Base-by-base conservation (phyloP, 345 rosid species). In the Rhodamnia argentea region DNA sequence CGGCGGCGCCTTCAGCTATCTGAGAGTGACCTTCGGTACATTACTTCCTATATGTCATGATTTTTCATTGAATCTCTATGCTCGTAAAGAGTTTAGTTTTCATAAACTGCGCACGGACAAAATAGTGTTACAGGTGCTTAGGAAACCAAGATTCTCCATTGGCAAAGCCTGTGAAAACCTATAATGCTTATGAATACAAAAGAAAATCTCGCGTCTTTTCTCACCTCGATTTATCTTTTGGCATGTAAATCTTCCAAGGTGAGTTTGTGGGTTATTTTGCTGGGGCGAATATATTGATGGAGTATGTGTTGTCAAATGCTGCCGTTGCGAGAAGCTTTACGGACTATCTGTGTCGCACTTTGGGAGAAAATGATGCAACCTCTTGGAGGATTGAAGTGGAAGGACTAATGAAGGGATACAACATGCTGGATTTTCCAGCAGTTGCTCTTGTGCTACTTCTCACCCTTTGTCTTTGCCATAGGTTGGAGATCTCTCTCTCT, bases 1-100 rank as follows among this genome's bases (percentile, higher is more conserved):
- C 42, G 99, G 99, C 1, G 99, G 99, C 6, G 98, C 99, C 89
- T 96, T 96, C 88, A 95, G 99, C 88, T 96, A 95, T 86, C 93
- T 96, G 18, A 92, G 99, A 89, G 96, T 96, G 57, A 96, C 99
- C 83, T 96, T 95, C 88, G 99, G 99, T 96, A 94, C 40, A 85
- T 26, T 4, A 81, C 53, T 82, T 81, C 83, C 83, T 60, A 27
- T 10, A 47, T 10, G 44, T 76, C 27, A 4, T 9, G 50, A 42
- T 16, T 26, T 75, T 51, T 26, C 62, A 37, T 37, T 70, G 47
- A 70, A 11, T 70, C 47, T 70, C 40, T 70, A 70, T 0, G 47
- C 47, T 18, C 6, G 12, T 37, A 44, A 70, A 70, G 18, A 37
- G 47, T 70, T 37, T 20, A 20, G 47, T 18, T 70, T 70, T 70